Evolutionary conservation across 1,284 basidiomycete species (phyloP).

Genomic region (Erythrobasidium hasegawianum): DNA sequence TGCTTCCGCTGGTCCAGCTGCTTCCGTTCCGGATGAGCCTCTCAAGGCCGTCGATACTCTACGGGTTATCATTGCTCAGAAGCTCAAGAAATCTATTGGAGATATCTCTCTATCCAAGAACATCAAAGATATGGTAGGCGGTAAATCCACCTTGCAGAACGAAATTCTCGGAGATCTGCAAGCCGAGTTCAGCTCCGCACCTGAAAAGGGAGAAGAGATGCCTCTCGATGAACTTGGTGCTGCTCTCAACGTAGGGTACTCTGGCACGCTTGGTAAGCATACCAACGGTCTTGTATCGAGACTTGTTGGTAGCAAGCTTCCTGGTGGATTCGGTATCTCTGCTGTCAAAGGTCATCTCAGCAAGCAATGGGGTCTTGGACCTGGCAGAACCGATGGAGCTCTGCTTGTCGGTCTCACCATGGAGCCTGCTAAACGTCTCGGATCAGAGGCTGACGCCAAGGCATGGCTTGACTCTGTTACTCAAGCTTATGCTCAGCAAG

Average conservation of each 20-base stretch:
- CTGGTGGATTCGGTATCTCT: constrained; percentile 94
- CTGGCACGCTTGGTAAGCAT: constrained; percentile 88
- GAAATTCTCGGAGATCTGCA: constrained; percentile 46
- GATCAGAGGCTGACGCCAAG: constrained; percentile 87
- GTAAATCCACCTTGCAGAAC: constrained; percentile 80
- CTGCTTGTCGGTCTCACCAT: constrained; percentile 83
- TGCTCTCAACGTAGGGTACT: constrained; percentile 73
- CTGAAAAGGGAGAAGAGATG: constrained; percentile 96
- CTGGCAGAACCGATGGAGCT: constrained; percentile 80
- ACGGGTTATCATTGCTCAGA: constrained; percentile 86
- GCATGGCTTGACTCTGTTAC: constrained; percentile 86
- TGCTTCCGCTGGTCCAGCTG: constrained; percentile 58
- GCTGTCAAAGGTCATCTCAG: constrained; percentile 84
- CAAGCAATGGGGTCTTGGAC: constrained; percentile 90
- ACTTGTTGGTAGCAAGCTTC: constrained; percentile 92
- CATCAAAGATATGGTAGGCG: constrained; percentile 96
- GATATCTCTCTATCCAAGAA: constrained; percentile 91
- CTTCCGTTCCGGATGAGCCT: constrained; percentile 79
- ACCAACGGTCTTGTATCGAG: constrained; percentile 87
- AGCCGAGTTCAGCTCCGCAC: constrained; percentile 62
- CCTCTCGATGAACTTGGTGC: constrained; percentile 92
- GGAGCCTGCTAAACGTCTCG: constrained; percentile 90
- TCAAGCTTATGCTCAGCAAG: constrained; percentile 74
- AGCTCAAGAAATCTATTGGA: constrained; percentile 88
- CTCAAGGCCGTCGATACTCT: constrained; percentile 89